Evolutionary conservation across 108 stramenopile genomes (phyloP), one percentile per base, ranked within the genome.

Genomic region (Skeletonema grethae): DNA sequence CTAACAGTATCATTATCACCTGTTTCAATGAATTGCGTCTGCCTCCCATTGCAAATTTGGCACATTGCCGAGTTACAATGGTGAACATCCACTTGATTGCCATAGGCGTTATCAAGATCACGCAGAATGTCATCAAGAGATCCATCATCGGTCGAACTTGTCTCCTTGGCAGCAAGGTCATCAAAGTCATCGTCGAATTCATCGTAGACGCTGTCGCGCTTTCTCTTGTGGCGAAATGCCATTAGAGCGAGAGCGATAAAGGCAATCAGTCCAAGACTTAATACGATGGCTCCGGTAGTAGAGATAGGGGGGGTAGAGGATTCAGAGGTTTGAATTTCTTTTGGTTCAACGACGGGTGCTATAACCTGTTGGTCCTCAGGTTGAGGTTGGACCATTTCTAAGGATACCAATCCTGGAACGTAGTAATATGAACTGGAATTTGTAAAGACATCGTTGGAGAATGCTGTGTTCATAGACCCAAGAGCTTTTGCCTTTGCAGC

Each of bases 171-270:
- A 22, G 9, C 18, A 22, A 53, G 50, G n/a, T 53, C 50, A 22
- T 22, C 15, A 22, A n/a, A 15, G 16, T 53, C 50, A 24, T 53
- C 50, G 20, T 53, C 18, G 50, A 53, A 53, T 53, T 53, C 50
- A 24, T 53, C 22, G 22, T 53, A 53, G 50, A 22, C 50, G 9
- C 22, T 7, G 20, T 53, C 50, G 22, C 50, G 50, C n/a, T 53
- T 53, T 22, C 50, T 53, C 50, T 53, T 53, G 50, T 53, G 50
- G 22, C 50, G 50, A 16, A 53, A 9, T 53, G 50, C 50, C 50
- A 53, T 24, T 20, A 53, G 50, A 3, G 50, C 50, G 22, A 53
- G 50, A 22, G 50, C 50, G 7, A 53, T 53, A 22, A 53, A 53
- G 18, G 50, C 50, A 10, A 53, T 53, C 22, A 53, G 7, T 7